Evolutionary conservation across 164 flowering plant species (phyloP).

Genomic region (Tetracentron sinense): DNA sequence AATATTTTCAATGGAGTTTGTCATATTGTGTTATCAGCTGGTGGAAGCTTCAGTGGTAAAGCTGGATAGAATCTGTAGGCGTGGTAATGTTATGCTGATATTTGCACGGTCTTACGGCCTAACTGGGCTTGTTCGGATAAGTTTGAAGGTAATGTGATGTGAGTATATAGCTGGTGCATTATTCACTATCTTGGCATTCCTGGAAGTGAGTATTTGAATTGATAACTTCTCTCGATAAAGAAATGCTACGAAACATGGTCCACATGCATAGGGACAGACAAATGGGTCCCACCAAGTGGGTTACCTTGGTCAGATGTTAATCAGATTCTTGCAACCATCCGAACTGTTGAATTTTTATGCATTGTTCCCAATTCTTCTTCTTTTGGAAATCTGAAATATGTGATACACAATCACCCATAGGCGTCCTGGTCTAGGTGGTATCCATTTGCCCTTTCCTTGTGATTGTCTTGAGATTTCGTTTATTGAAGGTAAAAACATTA

Average conservation of each 20-base stretch:
- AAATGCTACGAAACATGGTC: background rate
- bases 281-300: background rate
- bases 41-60: constrained; percentile 73
- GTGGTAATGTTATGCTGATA: constrained; percentile 67
- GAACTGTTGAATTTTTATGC: background rate
- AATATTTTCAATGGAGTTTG: constrained; percentile 6
- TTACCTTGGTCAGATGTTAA: background rate
- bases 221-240: background rate
- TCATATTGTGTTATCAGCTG: constrained; percentile 45
- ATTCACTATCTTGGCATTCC: background rate
- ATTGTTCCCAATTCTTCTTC: background rate
- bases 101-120: constrained; percentile 97
- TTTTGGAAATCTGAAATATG: background rate
- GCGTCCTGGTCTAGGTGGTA: background rate
- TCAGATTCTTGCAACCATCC: background rate
- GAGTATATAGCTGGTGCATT: constrained; percentile 8
- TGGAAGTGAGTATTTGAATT: background rate
- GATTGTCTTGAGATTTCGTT: background rate
- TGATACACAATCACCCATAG: background rate
- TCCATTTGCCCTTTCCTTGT: background rate
- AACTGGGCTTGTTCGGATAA: constrained; percentile 86
- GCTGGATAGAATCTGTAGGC: constrained; percentile 87
- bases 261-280: background rate
- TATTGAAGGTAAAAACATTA: background rate
- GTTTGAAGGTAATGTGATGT: constrained; percentile 74